Evolutionary conservation across 139 green algal genomes (phyloP), one percentile per base, ranked within the genome.

Genomic region (Tetraselmis striata): DNA sequence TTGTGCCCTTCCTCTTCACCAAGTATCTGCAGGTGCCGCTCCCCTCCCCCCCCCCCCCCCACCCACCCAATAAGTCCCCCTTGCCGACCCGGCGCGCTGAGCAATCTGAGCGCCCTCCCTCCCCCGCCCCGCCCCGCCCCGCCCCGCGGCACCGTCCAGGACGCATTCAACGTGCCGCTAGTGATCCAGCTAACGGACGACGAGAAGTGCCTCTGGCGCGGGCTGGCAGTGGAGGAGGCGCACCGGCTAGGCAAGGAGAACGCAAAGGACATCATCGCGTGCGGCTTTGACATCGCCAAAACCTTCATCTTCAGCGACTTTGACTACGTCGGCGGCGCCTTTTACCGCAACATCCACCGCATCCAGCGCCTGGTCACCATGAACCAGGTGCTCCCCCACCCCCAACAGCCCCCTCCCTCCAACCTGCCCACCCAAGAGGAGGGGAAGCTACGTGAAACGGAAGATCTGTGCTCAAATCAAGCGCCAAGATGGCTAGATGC

Each of bases 251-350:
- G 89, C 1, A 82, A 90, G 1, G 95, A 98, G 85, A 99, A 99
- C 85, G 89, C 88, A 80, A 98, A 98, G 88, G 97, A 99, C 89
- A 99, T 99, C 89, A 98, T 99, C 77, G 97, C 97, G 23, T 98
- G 95, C 86, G 97, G 97, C 28, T 99, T 99, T 86, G 95, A 99
- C 84, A 77, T 94, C 5, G 79, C 87, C 25, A 92, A 92, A 78
- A 99, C 97, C 1, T 99, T 99, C 90, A 98, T 99, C 80, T 99
- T 99, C 90, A 92, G 84, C 0, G 96, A 99, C 88, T 98, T 97
- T 86, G 94, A 98, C 78, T 99, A 97, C 84, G 88, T 99, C 59
- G 93, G 95, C 32, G 95, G 93, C 27, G 88, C 90, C 23, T 98
- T 99, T 80, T 99, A 99, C 89, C 87, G 91, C 81, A 98, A 98